Percentiles rank a stretch among this genome's conserved stretches.
Conservation (phyloP, 768 basidiomycete genomes). For the Phylloporus rhodoxanthus region DNA sequence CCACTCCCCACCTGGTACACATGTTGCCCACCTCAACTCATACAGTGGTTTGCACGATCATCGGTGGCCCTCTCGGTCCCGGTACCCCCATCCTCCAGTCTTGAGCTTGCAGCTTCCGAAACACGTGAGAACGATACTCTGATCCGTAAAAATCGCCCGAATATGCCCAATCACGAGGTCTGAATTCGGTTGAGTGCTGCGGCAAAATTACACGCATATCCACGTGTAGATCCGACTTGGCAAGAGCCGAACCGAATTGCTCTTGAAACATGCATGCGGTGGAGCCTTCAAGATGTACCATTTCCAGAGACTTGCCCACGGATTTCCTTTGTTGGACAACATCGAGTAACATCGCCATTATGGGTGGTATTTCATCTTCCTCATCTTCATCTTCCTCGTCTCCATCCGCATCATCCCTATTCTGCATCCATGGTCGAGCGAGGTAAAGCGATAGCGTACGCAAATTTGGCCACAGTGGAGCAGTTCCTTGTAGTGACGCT, state of each 20-base stretch:
- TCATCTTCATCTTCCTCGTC: slow-evolving; percentile 32
- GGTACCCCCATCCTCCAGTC: slow-evolving; percentile 21
- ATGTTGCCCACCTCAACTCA: slow-evolving; percentile 7
- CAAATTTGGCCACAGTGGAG: slow-evolving; percentile 29
- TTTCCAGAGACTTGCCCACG: slow-evolving; percentile 24
- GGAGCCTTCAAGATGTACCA: slow-evolving; percentile 25
- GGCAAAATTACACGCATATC: slow-evolving; percentile 15
- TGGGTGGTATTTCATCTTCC: slow-evolving; percentile 28
- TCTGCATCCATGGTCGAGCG: slow-evolving; percentile 25
- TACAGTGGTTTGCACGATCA: slow-evolving; percentile 22
- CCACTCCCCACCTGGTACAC: background rate
- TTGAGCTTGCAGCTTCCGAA: slow-evolving; percentile 27
- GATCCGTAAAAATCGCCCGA: slow-evolving; percentile 26
- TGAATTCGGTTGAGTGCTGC: slow-evolving; percentile 14
- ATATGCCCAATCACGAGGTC: slow-evolving; percentile 25
- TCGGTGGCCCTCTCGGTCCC: slow-evolving; percentile 24
- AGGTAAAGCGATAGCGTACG: slow-evolving; percentile 27
- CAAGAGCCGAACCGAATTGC: slow-evolving; percentile 18
- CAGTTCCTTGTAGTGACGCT: slow-evolving; percentile 28
- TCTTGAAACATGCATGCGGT: slow-evolving; percentile 24
- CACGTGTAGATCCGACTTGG: slow-evolving; percentile 26
- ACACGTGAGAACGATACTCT: slow-evolving; percentile 28
- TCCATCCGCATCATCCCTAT: slow-evolving; percentile 27
- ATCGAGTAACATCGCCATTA: slow-evolving; percentile 29
- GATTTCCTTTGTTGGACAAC: slow-evolving; percentile 28